Evolutionary conservation across 2,329 filamentous ascomycete genomes (phyloP).

Genomic region (Neonectria hederae): DNA sequence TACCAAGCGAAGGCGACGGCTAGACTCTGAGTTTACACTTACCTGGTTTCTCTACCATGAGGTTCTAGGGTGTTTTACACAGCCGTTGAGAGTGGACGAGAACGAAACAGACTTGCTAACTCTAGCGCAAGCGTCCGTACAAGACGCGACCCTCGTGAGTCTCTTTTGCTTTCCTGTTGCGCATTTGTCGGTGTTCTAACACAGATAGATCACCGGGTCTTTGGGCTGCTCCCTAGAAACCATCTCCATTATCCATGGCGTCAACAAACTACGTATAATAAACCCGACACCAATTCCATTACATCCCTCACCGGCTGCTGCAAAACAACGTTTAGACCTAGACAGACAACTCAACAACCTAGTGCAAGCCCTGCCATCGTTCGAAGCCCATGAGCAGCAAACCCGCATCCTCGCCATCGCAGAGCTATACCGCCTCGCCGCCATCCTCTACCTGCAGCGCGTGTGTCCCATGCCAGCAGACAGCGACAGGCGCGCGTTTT

Average conservation of each 20-base stretch:
- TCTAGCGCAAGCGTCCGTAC: slow-evolving; percentile 11
- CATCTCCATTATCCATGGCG: slow-evolving; percentile 54
- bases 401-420: slow-evolving; percentile 53
- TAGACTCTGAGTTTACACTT: slow-evolving; percentile 51
- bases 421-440: slow-evolving; percentile 61
- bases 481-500: slow-evolving; percentile 22
- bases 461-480: slow-evolving; percentile 35
- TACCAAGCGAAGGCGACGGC: slow-evolving; percentile 33
- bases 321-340: slow-evolving; percentile 5
- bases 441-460: slow-evolving; percentile 56
- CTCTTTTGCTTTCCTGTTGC: neutral
- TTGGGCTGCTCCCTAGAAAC: slow-evolving; percentile 58
- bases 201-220: slow-evolving; percentile 56
- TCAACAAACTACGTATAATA: slow-evolving; percentile 48
- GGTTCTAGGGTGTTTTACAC: slow-evolving; percentile 55
- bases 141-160: slow-evolving; percentile 22
- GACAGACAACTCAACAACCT: slow-evolving; percentile 12
- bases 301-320: neutral
- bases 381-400: slow-evolving; percentile 12
- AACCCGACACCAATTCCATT: neutral
- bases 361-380: neutral
- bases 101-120: slow-evolving; percentile 17
- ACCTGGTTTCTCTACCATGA: slow-evolving; percentile 61
- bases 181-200: neutral
- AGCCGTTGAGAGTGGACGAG: slow-evolving; percentile 37